phyloP scores from a whole-genome alignment of 768 basidiomycete genomes.

The Agrocybe chaxingu region DNA sequence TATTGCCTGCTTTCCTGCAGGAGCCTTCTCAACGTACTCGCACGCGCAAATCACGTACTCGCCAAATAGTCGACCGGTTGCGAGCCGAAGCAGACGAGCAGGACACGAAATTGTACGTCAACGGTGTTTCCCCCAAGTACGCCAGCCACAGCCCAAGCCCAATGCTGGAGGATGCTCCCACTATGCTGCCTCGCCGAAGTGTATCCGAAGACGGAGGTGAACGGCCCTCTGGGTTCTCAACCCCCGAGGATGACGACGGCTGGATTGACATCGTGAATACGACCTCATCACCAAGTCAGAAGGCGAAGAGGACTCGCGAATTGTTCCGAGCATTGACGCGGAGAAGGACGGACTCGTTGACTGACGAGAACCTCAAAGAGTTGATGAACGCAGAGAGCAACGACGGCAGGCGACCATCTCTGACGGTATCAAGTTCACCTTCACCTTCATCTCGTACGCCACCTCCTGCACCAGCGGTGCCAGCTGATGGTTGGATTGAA shows the following conservation, averaged over 20 bases:
- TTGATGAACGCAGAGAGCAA: conserved; percentile 1
- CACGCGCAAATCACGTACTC: conserved; percentile 49
- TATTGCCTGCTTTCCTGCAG: conserved; percentile 50
- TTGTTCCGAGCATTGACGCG: conserved; percentile 39
- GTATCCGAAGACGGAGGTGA: conserved; percentile 40
- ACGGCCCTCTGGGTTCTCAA: conserved; percentile 24
- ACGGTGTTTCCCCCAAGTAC: conserved; percentile 18
- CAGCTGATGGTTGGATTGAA: conserved; percentile 39
- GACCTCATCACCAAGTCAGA: conserved; percentile 20
- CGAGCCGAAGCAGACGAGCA: conserved; percentile 31
- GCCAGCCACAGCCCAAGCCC: conserved; percentile 34
- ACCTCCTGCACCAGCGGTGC: conserved; percentile 5
- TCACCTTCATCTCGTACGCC: conserved; percentile 22
- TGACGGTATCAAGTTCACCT: conserved; percentile 23
- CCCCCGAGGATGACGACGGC: conserved; percentile 43
- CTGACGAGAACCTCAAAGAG: conserved; percentile 23
- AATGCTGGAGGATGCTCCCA: conserved; percentile 24
- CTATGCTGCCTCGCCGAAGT: conserved; percentile 30
- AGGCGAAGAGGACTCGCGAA: conserved; percentile 38
- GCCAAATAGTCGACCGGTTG: conserved; percentile 56
- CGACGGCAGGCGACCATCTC: conserved; percentile 12
- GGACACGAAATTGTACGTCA: conserved; percentile 7
- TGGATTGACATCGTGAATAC: conserved; percentile 37
- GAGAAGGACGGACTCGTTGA: conserved; percentile 36
- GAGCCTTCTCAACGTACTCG: conserved; percentile 34